phyloP scores from a whole-genome alignment of 2,329 filamentous ascomycete species.

The Elsinoe australis region DNA sequence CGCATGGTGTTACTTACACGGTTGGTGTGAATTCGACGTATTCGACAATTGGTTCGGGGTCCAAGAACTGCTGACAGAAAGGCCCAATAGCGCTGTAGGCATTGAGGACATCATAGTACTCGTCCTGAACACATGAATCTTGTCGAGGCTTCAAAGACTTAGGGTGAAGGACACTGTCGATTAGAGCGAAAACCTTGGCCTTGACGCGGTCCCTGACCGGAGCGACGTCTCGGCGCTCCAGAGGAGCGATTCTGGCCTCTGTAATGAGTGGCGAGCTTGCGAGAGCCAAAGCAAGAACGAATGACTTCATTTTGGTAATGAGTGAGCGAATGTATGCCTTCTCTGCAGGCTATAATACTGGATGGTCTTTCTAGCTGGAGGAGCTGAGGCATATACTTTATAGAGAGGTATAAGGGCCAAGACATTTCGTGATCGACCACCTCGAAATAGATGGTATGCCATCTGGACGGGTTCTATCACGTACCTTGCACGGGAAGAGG shows the following conservation, averaged over 20 bases:
- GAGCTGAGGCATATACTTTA: conserved; percentile 2
- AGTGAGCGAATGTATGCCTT: background rate
- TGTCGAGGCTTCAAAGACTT: conserved; percentile 20
- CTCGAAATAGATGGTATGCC: background rate
- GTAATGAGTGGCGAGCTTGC: conserved; percentile 22
- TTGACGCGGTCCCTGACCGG: conserved; percentile 24
- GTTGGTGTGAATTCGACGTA: conserved; percentile 26
- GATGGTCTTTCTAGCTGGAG: background rate
- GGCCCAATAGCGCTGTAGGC: conserved; percentile 23
- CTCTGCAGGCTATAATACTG: background rate
- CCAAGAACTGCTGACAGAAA: conserved; percentile 20
- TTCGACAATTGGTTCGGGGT: conserved; percentile 18
- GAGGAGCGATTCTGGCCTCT: conserved; percentile 2
- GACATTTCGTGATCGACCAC: background rate
- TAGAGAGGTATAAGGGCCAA: conserved; percentile 10
- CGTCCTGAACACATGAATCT: conserved; percentile 22
- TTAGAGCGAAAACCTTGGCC: conserved; percentile 24
- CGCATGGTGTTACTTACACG: conserved; percentile 24
- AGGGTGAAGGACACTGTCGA: conserved; percentile 24
- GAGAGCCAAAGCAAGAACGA: conserved; percentile 17
- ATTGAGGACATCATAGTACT: conserved; percentile 25
- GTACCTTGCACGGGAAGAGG: conserved; percentile 3
- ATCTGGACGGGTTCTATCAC: background rate
- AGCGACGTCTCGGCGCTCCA: conserved; percentile 22
- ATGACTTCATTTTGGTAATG: conserved; percentile 19